Evolutionary conservation across 1,139 yeast species (phyloP).

Genomic region (Saccharomyces hybrid): DNA sequence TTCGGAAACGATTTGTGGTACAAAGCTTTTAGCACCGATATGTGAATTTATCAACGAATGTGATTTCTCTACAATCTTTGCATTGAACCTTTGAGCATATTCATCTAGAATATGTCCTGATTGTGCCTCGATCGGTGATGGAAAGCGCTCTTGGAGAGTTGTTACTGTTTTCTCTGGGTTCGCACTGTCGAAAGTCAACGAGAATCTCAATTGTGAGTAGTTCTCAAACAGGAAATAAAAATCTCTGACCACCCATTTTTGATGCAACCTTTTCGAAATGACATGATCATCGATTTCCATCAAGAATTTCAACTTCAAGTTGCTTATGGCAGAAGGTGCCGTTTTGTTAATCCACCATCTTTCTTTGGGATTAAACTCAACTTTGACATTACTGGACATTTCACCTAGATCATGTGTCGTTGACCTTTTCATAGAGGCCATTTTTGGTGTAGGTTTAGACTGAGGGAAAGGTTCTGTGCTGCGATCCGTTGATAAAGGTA

Average conservation of each 20-base stretch:
- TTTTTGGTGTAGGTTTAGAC: no score
- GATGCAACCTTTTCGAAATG: slow-evolving; percentile 52
- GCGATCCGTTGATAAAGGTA: no score
- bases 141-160: slow-evolving; percentile 25
- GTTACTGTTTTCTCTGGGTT: slow-evolving; percentile 51
- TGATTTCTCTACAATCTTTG: slow-evolving; percentile 39
- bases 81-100: slow-evolving; percentile 43
- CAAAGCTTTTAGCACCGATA: slow-evolving; percentile 23
- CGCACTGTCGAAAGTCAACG: slow-evolving; percentile 45
- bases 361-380: no score
- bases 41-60: slow-evolving; percentile 37
- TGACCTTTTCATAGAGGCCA: no score
- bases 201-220: slow-evolving; percentile 55
- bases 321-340: slow-evolving; percentile 48
- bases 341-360: slow-evolving; percentile 38
- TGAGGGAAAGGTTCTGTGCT: no score
- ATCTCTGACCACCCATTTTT: slow-evolving; percentile 47
- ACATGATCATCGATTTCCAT: slow-evolving; percentile 60
- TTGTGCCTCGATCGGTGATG: slow-evolving; percentile 9
- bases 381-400: no score
- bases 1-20: slow-evolving; percentile 22
- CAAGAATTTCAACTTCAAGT: slow-evolving; percentile 36
- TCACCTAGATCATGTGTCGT: no score
- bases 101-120: slow-evolving; percentile 37
- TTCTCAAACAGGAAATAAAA: slow-evolving; percentile 70